Conservation (phyloP, 768 basidiomycete species). For the Chalciporus piperatus region DNA sequence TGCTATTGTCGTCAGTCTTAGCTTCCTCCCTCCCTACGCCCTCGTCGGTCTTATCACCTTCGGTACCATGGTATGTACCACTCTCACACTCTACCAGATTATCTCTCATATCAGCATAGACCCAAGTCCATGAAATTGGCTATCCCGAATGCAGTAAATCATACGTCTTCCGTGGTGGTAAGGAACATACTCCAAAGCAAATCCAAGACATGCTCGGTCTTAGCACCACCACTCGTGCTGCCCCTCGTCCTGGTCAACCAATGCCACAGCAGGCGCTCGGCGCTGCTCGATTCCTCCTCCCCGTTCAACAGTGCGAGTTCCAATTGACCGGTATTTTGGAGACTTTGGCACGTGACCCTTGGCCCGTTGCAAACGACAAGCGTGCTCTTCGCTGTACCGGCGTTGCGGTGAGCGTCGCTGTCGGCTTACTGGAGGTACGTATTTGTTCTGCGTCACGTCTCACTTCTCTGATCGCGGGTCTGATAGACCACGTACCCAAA, state of each 20-base stretch:
- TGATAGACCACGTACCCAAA: slow-evolving; percentile 83
- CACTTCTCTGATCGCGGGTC: not conserved
- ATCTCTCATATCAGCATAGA: slow-evolving; percentile 42
- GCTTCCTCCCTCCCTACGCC: slow-evolving; percentile 89
- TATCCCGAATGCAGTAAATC: slow-evolving; percentile 96
- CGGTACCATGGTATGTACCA: slow-evolving; percentile 84
- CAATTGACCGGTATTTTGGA: slow-evolving; percentile 94
- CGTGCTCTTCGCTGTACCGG: slow-evolving; percentile 93
- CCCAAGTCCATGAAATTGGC: slow-evolving; percentile 98
- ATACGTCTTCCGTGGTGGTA: slow-evolving; percentile 97
- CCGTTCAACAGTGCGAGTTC: slow-evolving; percentile 91
- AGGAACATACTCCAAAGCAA: slow-evolving; percentile 94
- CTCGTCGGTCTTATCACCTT: slow-evolving; percentile 95
- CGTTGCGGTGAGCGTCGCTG: slow-evolving; percentile 89
- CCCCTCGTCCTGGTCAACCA: slow-evolving; percentile 83
- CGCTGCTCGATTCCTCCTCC: slow-evolving; percentile 88
- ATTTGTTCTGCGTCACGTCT: not conserved
- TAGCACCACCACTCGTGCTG: slow-evolving; percentile 72
- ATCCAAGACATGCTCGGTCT: slow-evolving; percentile 96
- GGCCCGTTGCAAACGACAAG: slow-evolving; percentile 96
- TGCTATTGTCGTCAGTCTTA: slow-evolving; percentile 91
- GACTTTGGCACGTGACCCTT: slow-evolving; percentile 83
- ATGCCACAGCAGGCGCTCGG: slow-evolving; percentile 79
- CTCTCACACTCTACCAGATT: not conserved
- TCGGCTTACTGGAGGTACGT: slow-evolving; percentile 82